Percentiles rank a stretch among this genome's conserved stretches.
Conservation (phyloP, 1,284 basidiomycete genomes). For the Acaromyces ingoldii region DNA sequence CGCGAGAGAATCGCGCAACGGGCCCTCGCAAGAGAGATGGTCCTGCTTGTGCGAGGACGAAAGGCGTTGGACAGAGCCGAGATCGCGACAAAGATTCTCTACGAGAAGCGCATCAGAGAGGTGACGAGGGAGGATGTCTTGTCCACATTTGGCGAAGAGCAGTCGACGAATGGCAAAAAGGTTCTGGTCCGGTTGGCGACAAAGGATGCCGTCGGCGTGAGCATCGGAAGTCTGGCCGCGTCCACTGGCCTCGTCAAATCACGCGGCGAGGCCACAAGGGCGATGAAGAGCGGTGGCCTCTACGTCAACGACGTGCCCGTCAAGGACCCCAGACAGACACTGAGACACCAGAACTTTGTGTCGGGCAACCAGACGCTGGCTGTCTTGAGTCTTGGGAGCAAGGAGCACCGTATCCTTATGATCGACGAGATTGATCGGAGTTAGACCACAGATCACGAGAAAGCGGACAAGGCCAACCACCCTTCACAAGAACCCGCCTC, state of each 20-base stretch:
- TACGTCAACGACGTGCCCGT: constrained; percentile 13
- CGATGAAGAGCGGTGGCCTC: constrained; percentile 10
- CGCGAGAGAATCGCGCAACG: constrained; percentile 68
- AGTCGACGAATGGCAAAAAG: constrained; percentile 39
- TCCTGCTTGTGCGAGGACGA: constrained; percentile 61
- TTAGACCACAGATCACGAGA: too few species aligned
- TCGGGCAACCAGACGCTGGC: constrained; percentile 1
- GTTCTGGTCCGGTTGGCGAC: too few species aligned
- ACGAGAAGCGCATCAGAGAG: constrained; percentile 56
- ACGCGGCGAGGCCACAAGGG: constrained; percentile 5
- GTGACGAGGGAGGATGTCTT: constrained; percentile 58
- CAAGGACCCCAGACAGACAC: not conserved
- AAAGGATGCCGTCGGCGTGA: not conserved
- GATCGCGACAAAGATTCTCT: constrained; percentile 63
- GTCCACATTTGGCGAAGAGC: constrained; percentile 61
- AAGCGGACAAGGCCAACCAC: too few species aligned
- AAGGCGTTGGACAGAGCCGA: constrained; percentile 58
- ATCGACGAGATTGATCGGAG: too few species aligned
- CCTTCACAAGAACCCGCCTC: too few species aligned
- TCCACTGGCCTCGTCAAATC: constrained; percentile 8
- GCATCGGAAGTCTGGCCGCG: constrained; percentile 2
- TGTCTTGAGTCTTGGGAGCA: too few species aligned
- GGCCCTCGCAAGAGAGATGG: constrained; percentile 79
- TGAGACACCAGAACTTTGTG: not conserved
- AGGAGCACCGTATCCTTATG: too few species aligned